These are phyloP conservation scores for Termitomyces heimii DNA, from an alignment of 768 basidiomycete species.

Conservation along the genomic window DNA sequence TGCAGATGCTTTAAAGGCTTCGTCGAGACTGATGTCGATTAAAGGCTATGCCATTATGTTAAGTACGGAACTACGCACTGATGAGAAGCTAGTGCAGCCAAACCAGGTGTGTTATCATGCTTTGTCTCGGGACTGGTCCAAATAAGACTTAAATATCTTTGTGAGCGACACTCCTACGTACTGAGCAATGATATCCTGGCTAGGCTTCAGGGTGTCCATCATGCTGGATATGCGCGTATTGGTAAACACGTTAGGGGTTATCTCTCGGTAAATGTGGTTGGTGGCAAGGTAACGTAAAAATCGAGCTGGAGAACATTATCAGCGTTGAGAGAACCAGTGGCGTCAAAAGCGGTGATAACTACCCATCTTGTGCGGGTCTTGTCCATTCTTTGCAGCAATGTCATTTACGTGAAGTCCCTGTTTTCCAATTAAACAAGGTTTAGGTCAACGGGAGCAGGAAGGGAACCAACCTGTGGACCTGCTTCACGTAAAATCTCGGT, in stretches of 20 bases:
- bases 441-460: too few species aligned
- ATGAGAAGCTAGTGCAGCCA: conserved; percentile 19
- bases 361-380: conserved; percentile 27
- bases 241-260: conserved; percentile 24
- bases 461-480: conserved; percentile 16
- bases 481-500: conserved; percentile 30
- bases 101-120: conserved; percentile 15
- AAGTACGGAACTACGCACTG: conserved; percentile 12
- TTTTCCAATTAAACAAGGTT: too few species aligned
- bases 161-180: neutral
- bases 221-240: conserved; percentile 27
- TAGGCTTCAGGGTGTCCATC: conserved; percentile 18
- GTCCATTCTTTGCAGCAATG: conserved; percentile 20
- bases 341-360: too few species aligned
- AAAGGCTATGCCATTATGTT: too few species aligned
- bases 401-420: conserved; percentile 26
- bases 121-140: conserved; percentile 4
- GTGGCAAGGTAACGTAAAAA: conserved; percentile 8
- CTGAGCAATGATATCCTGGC: neutral
- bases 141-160: too few species aligned
- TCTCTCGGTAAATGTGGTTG: conserved; percentile 18
- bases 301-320: neutral
- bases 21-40: conserved; percentile 19
- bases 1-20: conserved; percentile 23
- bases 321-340: too few species aligned